Base-by-base conservation (phyloP, 2,329 filamentous ascomycete genomes). In the Didymella lethalis region DNA sequence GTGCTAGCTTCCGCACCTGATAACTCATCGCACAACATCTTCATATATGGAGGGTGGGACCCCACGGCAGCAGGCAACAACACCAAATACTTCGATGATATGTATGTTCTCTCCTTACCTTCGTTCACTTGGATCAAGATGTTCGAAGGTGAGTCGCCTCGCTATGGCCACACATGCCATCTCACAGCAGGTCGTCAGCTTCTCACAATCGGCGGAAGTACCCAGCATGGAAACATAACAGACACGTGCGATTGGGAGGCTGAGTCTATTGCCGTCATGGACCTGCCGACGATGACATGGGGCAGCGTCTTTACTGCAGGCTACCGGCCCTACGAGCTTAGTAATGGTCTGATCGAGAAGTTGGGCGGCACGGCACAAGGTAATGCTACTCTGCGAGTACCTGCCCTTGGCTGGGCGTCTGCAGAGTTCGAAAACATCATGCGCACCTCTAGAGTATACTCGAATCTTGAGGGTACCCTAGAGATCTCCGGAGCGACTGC, bases 1-100 rank as follows among this genome's bases (percentile, higher is more conserved):
- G 73, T 79, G 0, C 53, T 76, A 0, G 76, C 71, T 14, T 75
- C 79, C 28, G 77, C 81, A 0, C 72, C 75, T 3, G 82, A 84
- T 54, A 77, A 78, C 45, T 81, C 79, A 2, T 80, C 77, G 54
- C 73, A 69, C n/a, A 81, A 83, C 52, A 80, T 82, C 32, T 75
- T 73, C 36, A 41, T 85, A 48, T 84, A 84, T 54, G 83, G 83
- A 18, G 83, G 83, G 7, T 74, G 72, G 29, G 72, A 81, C 56
- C 72, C 70, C 8, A 78, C 66, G 4, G 76, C 70, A 7, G 77
- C 64, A 6, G 76, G 69, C 8, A 49, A 38, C 26, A 49, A 38
- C 8, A 49, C 47, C 29, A 59, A 40, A 25, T 75, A 71, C 26
- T 53, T 46, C 7, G 82, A 84, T 52, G 81, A 83, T 38, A 68